A percentile compares a stretch with the other conserved stretches of the same genome.
Conservation (phyloP, 768 basidiomycete genomes). For the Calocera cornea region DNA sequence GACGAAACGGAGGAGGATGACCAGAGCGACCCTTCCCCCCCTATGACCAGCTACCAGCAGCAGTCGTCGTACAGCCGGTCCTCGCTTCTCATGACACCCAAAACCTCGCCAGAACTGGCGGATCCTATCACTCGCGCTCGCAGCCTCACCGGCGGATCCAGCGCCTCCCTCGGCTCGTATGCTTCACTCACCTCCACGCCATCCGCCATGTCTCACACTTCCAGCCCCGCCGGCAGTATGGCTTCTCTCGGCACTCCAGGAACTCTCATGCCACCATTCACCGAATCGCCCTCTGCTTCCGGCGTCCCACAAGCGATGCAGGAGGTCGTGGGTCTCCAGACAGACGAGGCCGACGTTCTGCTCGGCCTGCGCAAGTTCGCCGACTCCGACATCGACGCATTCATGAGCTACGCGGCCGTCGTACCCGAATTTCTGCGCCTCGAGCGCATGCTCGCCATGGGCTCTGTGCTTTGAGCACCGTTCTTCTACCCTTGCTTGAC, state of each 20-base stretch:
- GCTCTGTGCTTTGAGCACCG: slow-evolving; percentile 27
- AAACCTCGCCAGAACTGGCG: not conserved
- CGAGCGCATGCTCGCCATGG: slow-evolving; percentile 64
- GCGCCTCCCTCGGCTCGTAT: not conserved
- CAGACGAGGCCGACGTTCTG: slow-evolving; percentile 57
- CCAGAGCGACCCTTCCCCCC: not conserved
- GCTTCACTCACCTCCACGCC: not conserved
- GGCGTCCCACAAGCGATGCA: slow-evolving; percentile 52
- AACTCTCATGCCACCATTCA: not conserved
- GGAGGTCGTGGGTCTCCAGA: slow-evolving; percentile 50
- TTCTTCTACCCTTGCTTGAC: not conserved
- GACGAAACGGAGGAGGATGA: slow-evolving; percentile 1
- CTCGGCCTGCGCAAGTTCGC: slow-evolving; percentile 70
- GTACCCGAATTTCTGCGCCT: slow-evolving; percentile 71
- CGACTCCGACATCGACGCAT: slow-evolving; percentile 70
- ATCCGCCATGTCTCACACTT: not conserved
- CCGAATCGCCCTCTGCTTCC: slow-evolving; percentile 16
- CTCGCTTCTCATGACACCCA: not conserved
- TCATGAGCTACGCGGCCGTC: slow-evolving; percentile 73
- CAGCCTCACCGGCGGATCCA: not conserved
- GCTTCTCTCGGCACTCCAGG: not conserved
- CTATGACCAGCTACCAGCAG: slow-evolving; percentile 2
- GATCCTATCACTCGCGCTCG: not conserved
- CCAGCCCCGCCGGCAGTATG: not conserved
- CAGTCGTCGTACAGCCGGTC: not conserved